A percentile compares a stretch with the other conserved stretches of the same genome.
These are phyloP conservation scores for Coelastrella sp. DNA, from an alignment of 139 green algal species.

Conservation along the genomic window DNA sequence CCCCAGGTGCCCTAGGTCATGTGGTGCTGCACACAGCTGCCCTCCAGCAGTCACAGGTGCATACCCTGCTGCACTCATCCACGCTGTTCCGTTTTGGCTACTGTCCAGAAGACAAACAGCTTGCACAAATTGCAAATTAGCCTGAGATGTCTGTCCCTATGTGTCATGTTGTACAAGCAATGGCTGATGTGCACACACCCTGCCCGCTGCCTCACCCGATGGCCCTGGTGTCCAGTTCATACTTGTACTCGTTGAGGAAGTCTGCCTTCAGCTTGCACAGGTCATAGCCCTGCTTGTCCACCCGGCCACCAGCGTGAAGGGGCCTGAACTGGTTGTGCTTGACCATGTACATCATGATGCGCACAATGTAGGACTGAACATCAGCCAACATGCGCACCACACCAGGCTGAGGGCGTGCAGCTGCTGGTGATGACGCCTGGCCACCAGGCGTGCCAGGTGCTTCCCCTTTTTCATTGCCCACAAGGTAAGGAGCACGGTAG, in stretches of 20 bases:
- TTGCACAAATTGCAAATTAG: no score
- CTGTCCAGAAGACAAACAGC: no score
- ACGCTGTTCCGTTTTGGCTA: no score
- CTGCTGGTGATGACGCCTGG: neutral
- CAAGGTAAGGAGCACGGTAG: neutral
- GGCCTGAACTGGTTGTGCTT: conserved; percentile 21
- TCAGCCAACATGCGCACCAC: conserved; percentile 22
- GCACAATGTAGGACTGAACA: conserved; percentile 1
- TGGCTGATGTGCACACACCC: neutral
- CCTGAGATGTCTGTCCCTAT: no score
- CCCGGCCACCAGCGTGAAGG: neutral
- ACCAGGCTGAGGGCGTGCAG: neutral
- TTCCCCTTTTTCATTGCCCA: neutral
- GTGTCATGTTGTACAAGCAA: no score
- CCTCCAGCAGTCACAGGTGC: no score
- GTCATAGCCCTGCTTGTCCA: conserved; percentile 2
- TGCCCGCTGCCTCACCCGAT: neutral
- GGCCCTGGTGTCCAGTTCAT: conserved; percentile 12
- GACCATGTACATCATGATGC: conserved; percentile 28
- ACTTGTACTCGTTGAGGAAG: conserved; percentile 32
- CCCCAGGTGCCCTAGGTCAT: no score
- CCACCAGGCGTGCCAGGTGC: neutral
- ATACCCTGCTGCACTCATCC: no score
- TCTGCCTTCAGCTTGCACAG: conserved; percentile 37
- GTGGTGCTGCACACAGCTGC: no score